These are phyloP conservation scores for Aspergillus quadricinctus DNA, from an alignment of 2,329 filamentous ascomycete species.

Conservation along the genomic window DNA sequence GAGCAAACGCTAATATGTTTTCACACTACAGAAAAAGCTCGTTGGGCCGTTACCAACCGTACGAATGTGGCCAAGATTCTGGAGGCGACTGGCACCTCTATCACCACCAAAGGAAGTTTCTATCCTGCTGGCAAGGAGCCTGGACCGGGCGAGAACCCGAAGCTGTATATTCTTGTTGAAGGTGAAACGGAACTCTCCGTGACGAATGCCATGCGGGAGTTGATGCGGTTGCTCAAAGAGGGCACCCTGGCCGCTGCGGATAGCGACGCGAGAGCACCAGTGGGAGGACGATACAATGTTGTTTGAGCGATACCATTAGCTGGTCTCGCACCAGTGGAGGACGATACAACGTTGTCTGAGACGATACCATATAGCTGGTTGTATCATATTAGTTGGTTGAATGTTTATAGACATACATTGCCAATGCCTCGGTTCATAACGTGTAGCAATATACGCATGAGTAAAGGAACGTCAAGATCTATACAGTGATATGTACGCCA, in stretches of 20 bases:
- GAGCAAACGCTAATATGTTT: conserved; percentile 6
- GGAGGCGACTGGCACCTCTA: conserved; percentile 88
- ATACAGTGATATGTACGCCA: background rate
- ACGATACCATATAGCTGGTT: conserved; percentile 6
- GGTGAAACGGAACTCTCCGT: conserved; percentile 94
- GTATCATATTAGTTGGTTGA: conserved; percentile 10
- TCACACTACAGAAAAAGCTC: conserved; percentile 66
- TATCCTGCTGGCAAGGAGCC: conserved; percentile 80
- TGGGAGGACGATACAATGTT: conserved; percentile 71
- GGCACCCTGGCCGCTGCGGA: conserved; percentile 86
- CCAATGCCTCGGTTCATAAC: background rate
- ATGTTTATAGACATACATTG: conserved; percentile 8
- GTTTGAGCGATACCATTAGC: background rate
- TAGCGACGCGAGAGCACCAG: conserved; percentile 73
- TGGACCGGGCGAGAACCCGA: conserved; percentile 70
- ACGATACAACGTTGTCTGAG: conserved; percentile 77
- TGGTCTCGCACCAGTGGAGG: conserved; percentile 62
- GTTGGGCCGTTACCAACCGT: conserved; percentile 97
- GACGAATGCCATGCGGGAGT: conserved; percentile 81
- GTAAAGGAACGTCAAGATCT: background rate
- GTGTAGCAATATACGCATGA: background rate
- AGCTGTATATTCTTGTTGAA: conserved; percentile 95
- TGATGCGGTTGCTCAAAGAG: conserved; percentile 83
- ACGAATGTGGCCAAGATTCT: conserved; percentile 98
- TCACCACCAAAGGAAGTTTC: conserved; percentile 94